A percentile compares a stretch with the other conserved stretches of the same genome.
phyloP scores from a whole-genome alignment of 2,329 filamentous ascomycete species.

The Apiospora phragmitis region DNA sequence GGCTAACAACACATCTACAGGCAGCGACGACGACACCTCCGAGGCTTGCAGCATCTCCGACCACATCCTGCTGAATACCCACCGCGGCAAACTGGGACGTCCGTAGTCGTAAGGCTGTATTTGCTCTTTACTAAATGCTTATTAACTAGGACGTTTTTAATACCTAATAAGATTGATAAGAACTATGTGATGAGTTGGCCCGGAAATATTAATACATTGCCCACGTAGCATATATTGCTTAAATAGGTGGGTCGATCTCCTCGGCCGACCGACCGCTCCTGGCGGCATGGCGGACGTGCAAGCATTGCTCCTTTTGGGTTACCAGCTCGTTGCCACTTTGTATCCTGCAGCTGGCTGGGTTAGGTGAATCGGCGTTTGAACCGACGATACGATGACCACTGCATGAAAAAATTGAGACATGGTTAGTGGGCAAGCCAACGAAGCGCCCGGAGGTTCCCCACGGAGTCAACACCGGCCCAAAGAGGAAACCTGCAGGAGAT shows the following conservation, averaged over 20 bases:
- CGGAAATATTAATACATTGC: not conserved
- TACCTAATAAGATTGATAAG: not conserved
- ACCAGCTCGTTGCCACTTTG: not conserved
- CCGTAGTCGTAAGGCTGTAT: no score
- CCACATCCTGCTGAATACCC: no score
- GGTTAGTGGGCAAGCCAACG: not conserved
- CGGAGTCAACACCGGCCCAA: not conserved
- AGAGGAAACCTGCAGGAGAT: not conserved
- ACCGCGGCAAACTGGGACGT: no score
- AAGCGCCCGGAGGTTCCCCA: slow-evolving; percentile 1
- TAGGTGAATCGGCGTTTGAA: not conserved
- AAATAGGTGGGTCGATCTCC: not conserved
- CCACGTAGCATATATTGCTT: not conserved
- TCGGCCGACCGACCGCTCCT: not conserved
- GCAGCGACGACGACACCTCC: no score
- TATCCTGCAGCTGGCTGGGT: not conserved
- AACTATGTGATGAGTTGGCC: not conserved
- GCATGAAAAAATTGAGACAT: not conserved
- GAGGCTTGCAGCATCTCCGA: no score
- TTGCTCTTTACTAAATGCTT: no score
- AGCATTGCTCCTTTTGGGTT: not conserved
- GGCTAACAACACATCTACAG: no score
- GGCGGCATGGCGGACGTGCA: not conserved
- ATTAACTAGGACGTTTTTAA: not conserved
- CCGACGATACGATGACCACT: not conserved